A percentile compares a stretch with the other conserved stretches of the same genome.
These are phyloP conservation scores for Grosmannia huntii DNA, from an alignment of 2,329 filamentous ascomycete species.

Conservation along the genomic window DNA sequence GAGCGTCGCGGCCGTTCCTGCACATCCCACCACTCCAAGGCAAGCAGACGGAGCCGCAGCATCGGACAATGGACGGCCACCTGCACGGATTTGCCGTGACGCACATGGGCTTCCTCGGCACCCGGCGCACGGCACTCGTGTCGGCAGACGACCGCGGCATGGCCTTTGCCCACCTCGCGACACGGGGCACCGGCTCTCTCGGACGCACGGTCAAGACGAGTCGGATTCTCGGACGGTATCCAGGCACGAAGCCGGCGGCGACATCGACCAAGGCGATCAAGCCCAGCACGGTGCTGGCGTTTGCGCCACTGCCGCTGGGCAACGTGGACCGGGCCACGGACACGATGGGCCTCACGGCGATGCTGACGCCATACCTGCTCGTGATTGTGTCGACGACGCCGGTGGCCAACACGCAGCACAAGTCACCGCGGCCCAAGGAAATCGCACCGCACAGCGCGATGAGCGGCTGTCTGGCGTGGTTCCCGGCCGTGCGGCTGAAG, in stretches of 20 bases:
- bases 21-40: conserved; percentile 60
- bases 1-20: conserved; percentile 76
- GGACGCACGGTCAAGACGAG: conserved; percentile 80
- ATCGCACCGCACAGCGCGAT: conserved; percentile 80
- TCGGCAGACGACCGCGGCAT: conserved; percentile 92
- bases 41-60: conserved; percentile 35
- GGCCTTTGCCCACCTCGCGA: conserved; percentile 96
- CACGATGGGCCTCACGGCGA: conserved; percentile 77
- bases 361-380: conserved; percentile 87
- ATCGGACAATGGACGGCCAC: conserved; percentile 69
- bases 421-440: conserved; percentile 81
- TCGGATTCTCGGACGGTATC: conserved; percentile 83
- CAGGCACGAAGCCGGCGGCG: conserved; percentile 45
- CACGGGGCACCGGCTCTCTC: conserved; percentile 75
- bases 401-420: conserved; percentile 91
- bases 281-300: conserved; percentile 88
- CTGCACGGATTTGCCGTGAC: conserved; percentile 64
- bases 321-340: conserved; percentile 87
- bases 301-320: conserved; percentile 81
- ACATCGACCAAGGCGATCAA: conserved; percentile 55
- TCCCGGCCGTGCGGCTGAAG: conserved; percentile 89
- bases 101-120: conserved; percentile 90
- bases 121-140: conserved; percentile 82
- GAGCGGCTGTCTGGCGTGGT: conserved; percentile 93
- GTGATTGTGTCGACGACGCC: conserved; percentile 97